Base-by-base conservation (phyloP, 73 alveolate species). In the Paramecium sexaurelia region DNA sequence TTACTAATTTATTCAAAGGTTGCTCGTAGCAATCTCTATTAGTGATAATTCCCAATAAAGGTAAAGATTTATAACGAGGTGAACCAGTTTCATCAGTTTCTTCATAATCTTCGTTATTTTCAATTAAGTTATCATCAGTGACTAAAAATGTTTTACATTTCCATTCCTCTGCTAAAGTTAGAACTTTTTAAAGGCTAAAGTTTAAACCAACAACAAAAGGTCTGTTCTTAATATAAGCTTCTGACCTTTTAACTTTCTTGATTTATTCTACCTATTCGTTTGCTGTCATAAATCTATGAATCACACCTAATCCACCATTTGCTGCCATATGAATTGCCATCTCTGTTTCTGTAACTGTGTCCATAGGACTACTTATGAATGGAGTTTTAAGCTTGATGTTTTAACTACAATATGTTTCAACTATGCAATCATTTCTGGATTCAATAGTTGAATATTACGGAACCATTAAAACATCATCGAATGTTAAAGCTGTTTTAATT, bases 301-400 rank as follows among this genome's bases (percentile, higher is more conserved):
- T 92, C 5, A 92, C 39, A 33, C 93, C 95, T 8, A 92, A 45
- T 56, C 95, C 93, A 22, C 95, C 93, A 33, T 69, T 40, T 41
- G 69, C 35, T 13, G 93, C 95, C 85, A 92, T 82, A 40, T 13
- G 75, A 41, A 55, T 82, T 8, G 93, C 95, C 93, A 92, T 92
- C 17, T 84, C 55, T n/a, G 66, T 47, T 69, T 85, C 94, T 33
- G 95, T 85, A 45, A 92, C 94, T 9, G 94, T 75, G 40, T 92
- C 95, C 95, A 92, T 85, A 33, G 94, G 94, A 32, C 92, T 55
- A 29, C 92, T 37, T n/a, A 67, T 24, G 22, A 92, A 84, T 3
- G 92, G 95, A 11, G 45, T 84, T 7, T 92, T 92, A 20, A 92
- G 78, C 7, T 92, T 84, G 35, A 92, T 84, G 27, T 92, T 92